phyloP scores from a whole-genome alignment of 2,329 filamentous ascomycete species.

The Aspergillaceae sp. region DNA sequence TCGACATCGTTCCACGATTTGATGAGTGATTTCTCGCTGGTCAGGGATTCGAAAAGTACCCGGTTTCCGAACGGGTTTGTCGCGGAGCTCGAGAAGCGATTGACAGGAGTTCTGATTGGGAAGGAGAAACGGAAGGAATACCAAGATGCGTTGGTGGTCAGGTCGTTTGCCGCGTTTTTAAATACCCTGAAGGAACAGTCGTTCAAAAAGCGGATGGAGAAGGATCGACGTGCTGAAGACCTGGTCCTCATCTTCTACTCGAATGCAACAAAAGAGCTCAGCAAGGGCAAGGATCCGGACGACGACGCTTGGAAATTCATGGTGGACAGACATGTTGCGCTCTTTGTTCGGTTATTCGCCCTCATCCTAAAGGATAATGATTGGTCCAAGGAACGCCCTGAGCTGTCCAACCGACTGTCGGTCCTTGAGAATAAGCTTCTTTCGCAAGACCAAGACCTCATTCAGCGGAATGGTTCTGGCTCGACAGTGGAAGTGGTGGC shows the following conservation, averaged over 20 bases:
- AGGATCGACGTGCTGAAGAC: slow-evolving; percentile 86
- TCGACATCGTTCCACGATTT: slow-evolving; percentile 70
- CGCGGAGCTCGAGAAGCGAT: slow-evolving; percentile 62
- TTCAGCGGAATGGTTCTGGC: slow-evolving; percentile 49
- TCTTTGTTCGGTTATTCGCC: slow-evolving; percentile 82
- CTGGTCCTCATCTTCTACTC: slow-evolving; percentile 94
- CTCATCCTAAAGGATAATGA: slow-evolving; percentile 74
- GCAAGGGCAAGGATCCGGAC: slow-evolving; percentile 63
- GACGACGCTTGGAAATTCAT: slow-evolving; percentile 87
- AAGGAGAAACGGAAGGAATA: slow-evolving; percentile 79
- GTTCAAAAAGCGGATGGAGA: slow-evolving; percentile 86
- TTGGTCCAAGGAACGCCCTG: slow-evolving; percentile 74
- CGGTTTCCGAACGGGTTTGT: slow-evolving; percentile 65
- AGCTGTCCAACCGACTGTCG: slow-evolving; percentile 68
- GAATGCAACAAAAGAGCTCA: slow-evolving; percentile 81
- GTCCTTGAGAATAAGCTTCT: slow-evolving; percentile 89
- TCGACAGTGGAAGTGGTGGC: slow-evolving; percentile 71
- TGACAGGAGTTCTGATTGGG: slow-evolving; percentile 72
- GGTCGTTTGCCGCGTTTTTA: slow-evolving; percentile 89
- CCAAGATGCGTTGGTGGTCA: slow-evolving; percentile 80
- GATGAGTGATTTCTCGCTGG: slow-evolving; percentile 73
- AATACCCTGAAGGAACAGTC: slow-evolving; percentile 83
- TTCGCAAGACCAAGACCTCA: slow-evolving; percentile 85
- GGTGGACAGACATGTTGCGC: slow-evolving; percentile 86
- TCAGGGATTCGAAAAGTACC: slow-evolving; percentile 60